These are phyloP conservation scores for Coemansia sp. DNA, from an alignment of 192 early-diverging fungal genomes.

Conservation along the genomic window DNA sequence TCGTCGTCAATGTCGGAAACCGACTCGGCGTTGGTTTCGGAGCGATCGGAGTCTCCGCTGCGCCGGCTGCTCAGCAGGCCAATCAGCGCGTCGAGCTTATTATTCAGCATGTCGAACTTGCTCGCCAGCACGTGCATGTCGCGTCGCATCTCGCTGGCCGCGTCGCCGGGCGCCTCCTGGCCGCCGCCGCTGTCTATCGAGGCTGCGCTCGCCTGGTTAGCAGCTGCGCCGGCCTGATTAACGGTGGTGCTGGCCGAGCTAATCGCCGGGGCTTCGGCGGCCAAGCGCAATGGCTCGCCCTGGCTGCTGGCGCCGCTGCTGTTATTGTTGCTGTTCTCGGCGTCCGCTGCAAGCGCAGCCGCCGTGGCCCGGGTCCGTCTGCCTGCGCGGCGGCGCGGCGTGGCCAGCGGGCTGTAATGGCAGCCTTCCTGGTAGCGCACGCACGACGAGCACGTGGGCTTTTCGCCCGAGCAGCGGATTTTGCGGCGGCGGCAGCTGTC, in stretches of 20 bases:
- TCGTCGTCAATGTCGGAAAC: slow-evolving; percentile 1
- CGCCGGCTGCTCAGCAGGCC: slow-evolving; percentile 14
- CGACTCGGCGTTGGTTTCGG: background rate
- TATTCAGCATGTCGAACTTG: slow-evolving; percentile 29
- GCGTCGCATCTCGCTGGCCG: slow-evolving; percentile 18
- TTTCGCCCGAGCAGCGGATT: slow-evolving; percentile 49
- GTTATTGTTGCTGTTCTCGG: background rate
- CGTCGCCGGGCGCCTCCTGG: background rate
- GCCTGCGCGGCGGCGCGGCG: slow-evolving; percentile 34
- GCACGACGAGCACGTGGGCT: slow-evolving; percentile 50
- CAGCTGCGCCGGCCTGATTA: background rate
- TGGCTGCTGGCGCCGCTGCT: background rate
- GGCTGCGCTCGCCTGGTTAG: no score
- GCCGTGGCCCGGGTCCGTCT: slow-evolving; percentile 27
- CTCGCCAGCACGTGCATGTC: slow-evolving; percentile 20
- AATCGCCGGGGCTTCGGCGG: background rate
- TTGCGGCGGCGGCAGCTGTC: slow-evolving; percentile 51
- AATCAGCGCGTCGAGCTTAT: slow-evolving; percentile 31
- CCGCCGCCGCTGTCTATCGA: background rate
- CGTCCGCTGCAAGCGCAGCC: no score
- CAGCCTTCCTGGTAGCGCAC: slow-evolving; percentile 43
- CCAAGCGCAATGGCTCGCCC: no score
- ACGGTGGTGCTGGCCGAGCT: background rate
- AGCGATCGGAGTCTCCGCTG: background rate
- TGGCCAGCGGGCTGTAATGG: slow-evolving; percentile 52